phyloP scores from a whole-genome alignment of 2,329 filamentous ascomycete species.

The Cryphonectria radicalis region DNA sequence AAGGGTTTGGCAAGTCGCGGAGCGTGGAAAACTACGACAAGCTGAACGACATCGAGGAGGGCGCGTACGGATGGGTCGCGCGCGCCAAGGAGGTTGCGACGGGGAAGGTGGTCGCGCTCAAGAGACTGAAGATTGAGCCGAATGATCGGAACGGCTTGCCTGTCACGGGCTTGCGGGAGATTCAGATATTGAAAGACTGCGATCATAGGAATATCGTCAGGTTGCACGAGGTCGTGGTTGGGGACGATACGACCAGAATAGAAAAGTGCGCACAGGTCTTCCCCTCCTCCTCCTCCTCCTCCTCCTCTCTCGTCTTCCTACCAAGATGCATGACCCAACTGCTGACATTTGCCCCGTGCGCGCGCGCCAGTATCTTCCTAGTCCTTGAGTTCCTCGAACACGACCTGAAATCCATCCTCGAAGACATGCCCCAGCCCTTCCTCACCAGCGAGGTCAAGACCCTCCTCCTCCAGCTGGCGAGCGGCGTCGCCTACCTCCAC shows the following conservation, averaged over 20 bases:
- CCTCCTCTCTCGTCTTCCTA: slow-evolving; percentile 14
- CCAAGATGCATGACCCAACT: slow-evolving; percentile 36
- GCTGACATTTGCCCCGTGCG: slow-evolving; percentile 15
- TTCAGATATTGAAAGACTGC: slow-evolving; percentile 84
- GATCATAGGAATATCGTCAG: slow-evolving; percentile 81
- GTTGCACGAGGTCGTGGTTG: slow-evolving; percentile 83
- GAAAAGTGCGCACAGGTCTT: slow-evolving; percentile 51
- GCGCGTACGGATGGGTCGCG: slow-evolving; percentile 93
- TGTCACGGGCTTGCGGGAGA: slow-evolving; percentile 90
- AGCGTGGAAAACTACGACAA: slow-evolving; percentile 89
- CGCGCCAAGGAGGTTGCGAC: slow-evolving; percentile 76
- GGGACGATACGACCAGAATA: slow-evolving; percentile 59
- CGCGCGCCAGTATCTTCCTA: slow-evolving; percentile 73
- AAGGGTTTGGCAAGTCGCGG: slow-evolving; percentile 70
- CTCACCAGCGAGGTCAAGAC: slow-evolving; percentile 91
- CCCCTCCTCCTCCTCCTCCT: background rate
- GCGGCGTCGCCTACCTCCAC: slow-evolving; percentile 85
- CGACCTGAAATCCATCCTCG: slow-evolving; percentile 89
- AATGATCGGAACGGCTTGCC: slow-evolving; percentile 77
- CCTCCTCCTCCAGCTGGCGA: slow-evolving; percentile 79
- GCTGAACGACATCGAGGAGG: slow-evolving; percentile 96
- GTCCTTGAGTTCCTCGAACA: slow-evolving; percentile 98
- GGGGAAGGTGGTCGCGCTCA: slow-evolving; percentile 84
- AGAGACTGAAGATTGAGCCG: slow-evolving; percentile 88
- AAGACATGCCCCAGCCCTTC: slow-evolving; percentile 94